These are phyloP conservation scores for Gnomoniopsis sp. DNA, from an alignment of 2,329 filamentous ascomycete genomes.

Conservation along the genomic window DNA sequence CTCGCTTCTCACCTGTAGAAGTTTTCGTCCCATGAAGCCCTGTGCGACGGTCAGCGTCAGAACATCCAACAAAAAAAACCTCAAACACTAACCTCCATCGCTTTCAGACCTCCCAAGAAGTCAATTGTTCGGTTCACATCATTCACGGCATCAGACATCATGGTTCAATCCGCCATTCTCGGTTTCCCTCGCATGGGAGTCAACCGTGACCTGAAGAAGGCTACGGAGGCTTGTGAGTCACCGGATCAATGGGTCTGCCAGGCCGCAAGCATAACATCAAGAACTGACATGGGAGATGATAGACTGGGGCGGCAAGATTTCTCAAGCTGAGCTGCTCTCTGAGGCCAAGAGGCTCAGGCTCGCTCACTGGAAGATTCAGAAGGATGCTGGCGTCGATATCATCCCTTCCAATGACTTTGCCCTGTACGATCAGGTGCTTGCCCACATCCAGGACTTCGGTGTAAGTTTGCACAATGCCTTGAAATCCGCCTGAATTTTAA, in stretches of 20 bases:
- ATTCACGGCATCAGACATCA: slow-evolving; percentile 36
- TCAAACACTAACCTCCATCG: slow-evolving; percentile 2
- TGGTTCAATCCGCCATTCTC: slow-evolving; percentile 74
- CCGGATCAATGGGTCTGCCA: slow-evolving; percentile 4
- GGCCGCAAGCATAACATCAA: neutral
- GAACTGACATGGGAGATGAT: neutral
- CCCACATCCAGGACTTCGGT: slow-evolving; percentile 97
- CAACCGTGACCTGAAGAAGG: slow-evolving; percentile 99
- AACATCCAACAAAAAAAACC: too few relatives aligned
- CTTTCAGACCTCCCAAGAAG: slow-evolving; percentile 4
- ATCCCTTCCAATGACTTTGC: slow-evolving; percentile 99
- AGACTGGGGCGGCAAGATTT: slow-evolving; percentile 90
- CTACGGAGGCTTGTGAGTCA: slow-evolving; percentile 81
- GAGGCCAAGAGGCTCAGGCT: slow-evolving; percentile 97
- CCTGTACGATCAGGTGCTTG: slow-evolving; percentile 95
- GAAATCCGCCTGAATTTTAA: neutral
- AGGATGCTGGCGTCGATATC: slow-evolving; percentile 94
- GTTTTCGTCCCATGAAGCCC: neutral
- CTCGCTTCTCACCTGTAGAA: neutral
- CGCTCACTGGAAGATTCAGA: slow-evolving; percentile 99
- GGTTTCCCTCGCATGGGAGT: slow-evolving; percentile 99
- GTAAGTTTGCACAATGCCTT: slow-evolving; percentile 48
- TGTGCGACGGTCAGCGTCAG: too few relatives aligned
- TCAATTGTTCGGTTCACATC: slow-evolving; percentile 16
- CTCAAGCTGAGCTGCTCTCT: slow-evolving; percentile 81